Base-by-base conservation (phyloP, 225 moss, liverwort and hornwort genomes). In the Bryoerythrophyllum caledonicum region DNA sequence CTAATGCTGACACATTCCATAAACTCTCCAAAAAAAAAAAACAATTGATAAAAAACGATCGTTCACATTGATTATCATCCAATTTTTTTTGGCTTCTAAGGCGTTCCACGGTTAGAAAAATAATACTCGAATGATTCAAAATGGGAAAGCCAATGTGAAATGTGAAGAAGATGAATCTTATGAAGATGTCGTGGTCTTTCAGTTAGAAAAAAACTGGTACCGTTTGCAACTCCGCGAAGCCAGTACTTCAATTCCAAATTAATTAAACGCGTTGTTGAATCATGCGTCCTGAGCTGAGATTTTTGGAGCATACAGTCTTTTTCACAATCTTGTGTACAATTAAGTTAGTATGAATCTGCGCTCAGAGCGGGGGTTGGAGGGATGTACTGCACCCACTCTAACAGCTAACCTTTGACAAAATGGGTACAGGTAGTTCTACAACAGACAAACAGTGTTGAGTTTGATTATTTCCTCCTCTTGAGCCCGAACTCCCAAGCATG, bases 321-420 rank as follows among this genome's bases (percentile, higher is more conserved):
- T 64, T 64, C 24, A 64, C 7, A 64, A 41, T 14, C 3, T 14
- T 51, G 68, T 20, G 49, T 34, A 34, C 68, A 34, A 32, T 32
- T 32, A 32, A n/a, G 49, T 20, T 67, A 5, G 30, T 30, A 67
- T 51, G 65, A 44, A 44, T 14, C 15, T 25, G 25, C n/a, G n/a
- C n/a, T n/a, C n/a, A n/a, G n/a, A n/a, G 65, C 24, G 41, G 65
- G 24, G 65, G 20, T 65, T 56, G 41, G 53, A 41, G 30, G 43
- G 10, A 28, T 75, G 60, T 52, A 17, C 43, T 56, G n/a, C 77
- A 71, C 70, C 77, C 23, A 71, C 63, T 71, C 77, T 14, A 69
- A 77, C n/a, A n/a, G n/a, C 62, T 13, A 51, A 51, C 76, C 38
- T 62, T 77, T 63, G 70, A 77, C 77, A 30, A 70, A 77, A 32